These are phyloP conservation scores for Aureobasidium pullulans DNA, from an alignment of 2,329 filamentous ascomycete genomes.

Conservation along the genomic window DNA sequence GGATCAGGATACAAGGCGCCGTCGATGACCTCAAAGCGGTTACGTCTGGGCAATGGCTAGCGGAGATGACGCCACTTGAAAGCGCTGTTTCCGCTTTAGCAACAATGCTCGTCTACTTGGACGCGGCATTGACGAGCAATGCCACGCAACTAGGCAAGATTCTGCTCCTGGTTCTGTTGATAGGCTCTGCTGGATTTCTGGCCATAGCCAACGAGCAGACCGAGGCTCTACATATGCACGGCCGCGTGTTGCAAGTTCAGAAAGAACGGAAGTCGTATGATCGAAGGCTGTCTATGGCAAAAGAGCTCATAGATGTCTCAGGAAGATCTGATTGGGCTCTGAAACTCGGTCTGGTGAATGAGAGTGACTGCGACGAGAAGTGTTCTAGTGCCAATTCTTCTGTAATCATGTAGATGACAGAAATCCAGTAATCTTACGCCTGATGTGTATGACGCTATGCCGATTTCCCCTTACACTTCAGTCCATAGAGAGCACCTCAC, in stretches of 20 bases:
- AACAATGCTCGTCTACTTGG: constrained; percentile 52
- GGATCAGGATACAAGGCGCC: constrained; percentile 47
- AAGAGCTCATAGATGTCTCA: constrained; percentile 32
- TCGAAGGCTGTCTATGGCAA: constrained; percentile 30
- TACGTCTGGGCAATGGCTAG: constrained; percentile 51
- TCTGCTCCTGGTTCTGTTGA: constrained; percentile 44
- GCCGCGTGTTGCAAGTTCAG: constrained; percentile 30
- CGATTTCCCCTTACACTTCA: too few species aligned
- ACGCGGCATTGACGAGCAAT: constrained; percentile 50
- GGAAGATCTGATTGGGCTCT: constrained; percentile 31
- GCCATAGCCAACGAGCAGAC: constrained; percentile 48
- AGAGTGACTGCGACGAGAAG: neutral
- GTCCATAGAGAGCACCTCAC: neutral
- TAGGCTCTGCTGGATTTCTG: constrained; percentile 47
- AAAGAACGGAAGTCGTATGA: constrained; percentile 25
- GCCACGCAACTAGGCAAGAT: constrained; percentile 47
- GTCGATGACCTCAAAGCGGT: constrained; percentile 53
- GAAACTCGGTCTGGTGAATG: constrained; percentile 30
- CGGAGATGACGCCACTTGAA: constrained; percentile 44
- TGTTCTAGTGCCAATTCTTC: neutral
- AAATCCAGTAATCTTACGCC: neutral
- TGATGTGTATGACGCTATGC: too few species aligned
- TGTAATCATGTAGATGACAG: neutral
- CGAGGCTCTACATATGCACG: constrained; percentile 45
- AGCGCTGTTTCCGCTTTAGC: constrained; percentile 46